Evolutionary conservation across 202 grass and related monocot species (phyloP), one percentile per base, ranked within the genome.

Genomic region (Eragrostis tef): DNA sequence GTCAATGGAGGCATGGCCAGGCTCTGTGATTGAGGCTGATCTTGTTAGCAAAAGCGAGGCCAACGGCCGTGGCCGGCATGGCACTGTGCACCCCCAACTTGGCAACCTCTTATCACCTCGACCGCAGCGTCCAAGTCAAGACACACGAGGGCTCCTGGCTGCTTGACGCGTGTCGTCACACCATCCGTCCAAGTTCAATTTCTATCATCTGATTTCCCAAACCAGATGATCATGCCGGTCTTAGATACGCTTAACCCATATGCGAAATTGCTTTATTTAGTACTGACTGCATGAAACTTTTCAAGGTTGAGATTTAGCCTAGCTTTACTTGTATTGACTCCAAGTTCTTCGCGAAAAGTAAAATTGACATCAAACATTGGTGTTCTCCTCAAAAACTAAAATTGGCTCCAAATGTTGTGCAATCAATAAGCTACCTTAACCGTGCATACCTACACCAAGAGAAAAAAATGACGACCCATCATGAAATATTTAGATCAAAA

Each of bases 11-110:
- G 83, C 87, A 85, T 89, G 87, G 87, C 26, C 64, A 31, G 82
- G 82, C 82, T 85, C 87, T 39, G 48, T 81, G 87, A 89, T 85
- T 89, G 78, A 85, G 78, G 78, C 59, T 77, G 57, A 89, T 81
- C 82, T 72, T 81, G 71, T 21, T 42, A 77, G 78, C 15, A 81
- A 71, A 81, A 70, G 77, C 36, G 64, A 63, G 64, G 87, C 82
- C 19, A 63, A 52, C 81, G 41, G 20, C 87, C 71, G 36, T 80
- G 78, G 22, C 65, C 78, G 65, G 20, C 36, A 61, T 56, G 78
- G 78, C 64, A 70, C 15, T 19, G 26, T 6, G 59, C 54, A 13
- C 42, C 59, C 4, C 6, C 13, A 60, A 79, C 59, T 71, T 65
- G 64, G 34, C 64, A 26, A 44, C 11, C 36, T 3, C 78, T 56